Conservation (phyloP, 306 rosid species). For the Astragalus membranaceus region DNA sequence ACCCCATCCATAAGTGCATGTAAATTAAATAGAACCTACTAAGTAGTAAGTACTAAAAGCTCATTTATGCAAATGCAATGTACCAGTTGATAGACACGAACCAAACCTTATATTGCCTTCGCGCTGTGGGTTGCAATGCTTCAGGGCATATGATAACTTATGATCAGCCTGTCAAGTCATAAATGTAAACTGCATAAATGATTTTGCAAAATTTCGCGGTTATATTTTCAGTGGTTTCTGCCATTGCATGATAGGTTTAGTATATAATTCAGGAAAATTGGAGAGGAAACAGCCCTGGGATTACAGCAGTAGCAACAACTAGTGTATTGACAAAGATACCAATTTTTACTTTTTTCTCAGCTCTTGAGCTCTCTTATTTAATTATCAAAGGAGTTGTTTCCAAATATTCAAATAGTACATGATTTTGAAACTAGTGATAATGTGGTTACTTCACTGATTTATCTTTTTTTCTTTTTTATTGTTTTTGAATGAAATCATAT, state of each 20-base stretch:
- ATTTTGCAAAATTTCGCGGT: not conserved
- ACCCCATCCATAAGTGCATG: slow-evolving; percentile 9
- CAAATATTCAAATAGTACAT: not conserved
- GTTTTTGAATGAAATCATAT: not conserved
- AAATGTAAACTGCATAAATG: slow-evolving; percentile 15
- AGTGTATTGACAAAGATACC: not conserved
- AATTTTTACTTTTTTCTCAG: not conserved
- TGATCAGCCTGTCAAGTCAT: slow-evolving; percentile 78
- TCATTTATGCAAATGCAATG: slow-evolving; percentile 24
- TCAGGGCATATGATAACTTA: slow-evolving; percentile 83
- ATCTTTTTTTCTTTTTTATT: not conserved
- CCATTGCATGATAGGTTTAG: not conserved
- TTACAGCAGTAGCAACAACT: not conserved
- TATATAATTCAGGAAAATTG: not conserved
- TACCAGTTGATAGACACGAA: slow-evolving; percentile 43
- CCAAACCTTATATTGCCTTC: slow-evolving; percentile 95
- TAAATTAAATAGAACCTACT: not conserved
- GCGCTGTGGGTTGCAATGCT: slow-evolving; percentile 69
- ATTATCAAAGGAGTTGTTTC: not conserved
- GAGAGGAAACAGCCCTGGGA: not conserved
- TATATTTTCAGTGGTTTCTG: not conserved
- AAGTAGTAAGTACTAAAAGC: too few species aligned
- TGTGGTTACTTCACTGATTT: not conserved
- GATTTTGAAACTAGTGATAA: slow-evolving; percentile 1
- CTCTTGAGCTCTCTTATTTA: not conserved